Conservation (phyloP, 2,329 filamentous ascomycete genomes). For the Cladosporium sp. region DNA sequence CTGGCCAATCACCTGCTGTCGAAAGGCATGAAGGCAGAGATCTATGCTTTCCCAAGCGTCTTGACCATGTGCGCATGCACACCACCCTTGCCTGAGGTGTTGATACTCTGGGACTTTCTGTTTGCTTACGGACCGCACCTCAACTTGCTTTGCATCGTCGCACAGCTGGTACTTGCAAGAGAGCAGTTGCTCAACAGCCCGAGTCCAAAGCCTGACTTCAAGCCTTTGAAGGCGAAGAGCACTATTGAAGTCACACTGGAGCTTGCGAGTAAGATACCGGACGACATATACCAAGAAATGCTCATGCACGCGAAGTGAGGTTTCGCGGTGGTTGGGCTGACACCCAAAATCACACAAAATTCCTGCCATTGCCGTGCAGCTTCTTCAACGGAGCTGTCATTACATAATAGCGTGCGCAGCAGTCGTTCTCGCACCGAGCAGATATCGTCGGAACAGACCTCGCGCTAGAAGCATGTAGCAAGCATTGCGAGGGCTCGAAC, state of each 20-base stretch:
- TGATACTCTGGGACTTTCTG: conserved; percentile 93
- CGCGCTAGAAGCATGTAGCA: too few species aligned
- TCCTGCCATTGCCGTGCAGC: too few species aligned
- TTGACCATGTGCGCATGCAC: conserved; percentile 94
- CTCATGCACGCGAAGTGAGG: conserved; percentile 76
- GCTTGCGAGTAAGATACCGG: conserved; percentile 84
- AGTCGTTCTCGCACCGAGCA: too few species aligned
- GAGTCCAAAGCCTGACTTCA: conserved; percentile 68
- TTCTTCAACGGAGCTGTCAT: too few species aligned
- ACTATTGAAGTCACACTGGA: conserved; percentile 64
- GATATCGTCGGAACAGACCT: too few species aligned
- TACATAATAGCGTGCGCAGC: too few species aligned
- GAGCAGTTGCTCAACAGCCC: conserved; percentile 77
- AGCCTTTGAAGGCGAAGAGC: conserved; percentile 28
- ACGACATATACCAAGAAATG: conserved; percentile 86
- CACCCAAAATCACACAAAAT: too few species aligned
- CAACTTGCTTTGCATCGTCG: conserved; percentile 94
- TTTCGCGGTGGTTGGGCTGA: too few species aligned
- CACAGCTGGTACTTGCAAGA: conserved; percentile 84
- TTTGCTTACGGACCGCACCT: conserved; percentile 94
- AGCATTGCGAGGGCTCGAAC: too few species aligned
- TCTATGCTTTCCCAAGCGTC: conserved; percentile 95
- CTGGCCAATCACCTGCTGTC: conserved; percentile 77
- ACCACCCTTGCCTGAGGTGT: conserved; percentile 85
- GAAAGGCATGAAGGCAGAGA: conserved; percentile 84